Evolutionary conservation across 805 yeast species (phyloP).

Genomic region (Saturnispora sekii): DNA sequence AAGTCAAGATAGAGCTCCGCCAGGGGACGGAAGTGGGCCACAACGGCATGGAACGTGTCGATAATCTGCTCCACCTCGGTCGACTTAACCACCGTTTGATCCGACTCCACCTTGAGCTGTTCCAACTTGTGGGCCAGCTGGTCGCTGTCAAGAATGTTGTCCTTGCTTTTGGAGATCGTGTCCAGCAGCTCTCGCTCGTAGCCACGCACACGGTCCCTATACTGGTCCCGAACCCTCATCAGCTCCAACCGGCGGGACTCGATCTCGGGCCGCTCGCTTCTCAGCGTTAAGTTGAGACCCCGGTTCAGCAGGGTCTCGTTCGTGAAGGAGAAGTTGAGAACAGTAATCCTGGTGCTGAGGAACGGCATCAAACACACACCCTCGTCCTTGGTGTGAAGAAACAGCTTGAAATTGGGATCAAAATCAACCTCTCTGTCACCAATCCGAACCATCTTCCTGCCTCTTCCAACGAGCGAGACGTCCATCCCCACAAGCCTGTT

Average conservation of each 20-base stretch:
- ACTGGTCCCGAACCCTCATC: slow-evolving; percentile 48
- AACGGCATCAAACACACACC: slow-evolving; percentile 38
- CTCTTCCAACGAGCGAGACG: slow-evolving; percentile 60
- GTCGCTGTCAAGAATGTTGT: slow-evolving; percentile 61
- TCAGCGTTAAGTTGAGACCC: slow-evolving; percentile 47
- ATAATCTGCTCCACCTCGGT: slow-evolving; percentile 46
- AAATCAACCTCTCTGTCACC: slow-evolving; percentile 60
- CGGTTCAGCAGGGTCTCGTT: slow-evolving; percentile 54
- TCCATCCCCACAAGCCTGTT: slow-evolving; percentile 55
- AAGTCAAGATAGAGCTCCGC: slow-evolving; percentile 47
- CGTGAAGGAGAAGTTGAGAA: slow-evolving; percentile 68
- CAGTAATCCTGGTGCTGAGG: slow-evolving; percentile 50
- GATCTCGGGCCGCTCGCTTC: slow-evolving; percentile 53
- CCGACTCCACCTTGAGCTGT: slow-evolving; percentile 52
- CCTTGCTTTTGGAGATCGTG: slow-evolving; percentile 46
- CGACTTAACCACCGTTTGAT: slow-evolving; percentile 42
- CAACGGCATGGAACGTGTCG: slow-evolving; percentile 39
- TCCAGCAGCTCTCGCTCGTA: slow-evolving; percentile 53
- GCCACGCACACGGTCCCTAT: slow-evolving; percentile 38
- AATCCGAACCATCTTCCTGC: slow-evolving; percentile 50
- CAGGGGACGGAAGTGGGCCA: slow-evolving; percentile 40
- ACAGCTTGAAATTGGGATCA: slow-evolving; percentile 52
- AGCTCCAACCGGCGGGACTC: slow-evolving; percentile 48
- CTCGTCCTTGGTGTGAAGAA: slow-evolving; percentile 53
- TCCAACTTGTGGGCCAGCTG: slow-evolving; percentile 52